Evolutionary conservation across 2,329 filamentous ascomycete species (phyloP), one percentile per base, ranked within the genome.

Genomic region (Xylariaceae sp.): DNA sequence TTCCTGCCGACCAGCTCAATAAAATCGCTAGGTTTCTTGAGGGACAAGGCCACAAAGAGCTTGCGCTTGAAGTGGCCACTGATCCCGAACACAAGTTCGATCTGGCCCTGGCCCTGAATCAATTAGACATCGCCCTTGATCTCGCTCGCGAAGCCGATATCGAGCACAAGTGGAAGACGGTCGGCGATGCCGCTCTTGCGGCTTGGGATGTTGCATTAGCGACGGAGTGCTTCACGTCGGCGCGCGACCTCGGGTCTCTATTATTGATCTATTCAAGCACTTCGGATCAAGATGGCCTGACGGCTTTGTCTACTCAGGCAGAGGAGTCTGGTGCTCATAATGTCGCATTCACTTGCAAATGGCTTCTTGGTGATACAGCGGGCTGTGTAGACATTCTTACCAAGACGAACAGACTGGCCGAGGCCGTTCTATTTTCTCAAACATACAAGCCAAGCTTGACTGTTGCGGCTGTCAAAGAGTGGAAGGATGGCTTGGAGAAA

Each of bases 121-220:
- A 94, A 58, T 82, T 97, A 13, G 82, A 92, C 39, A 89, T 93
- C 65, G 93, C 93, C 1, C 80, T 96, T 3, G 86, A 91, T 54
- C 84, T 97, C 46, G 93, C 94, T 6, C 82, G 86, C 39, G 80
- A 88, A 69, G 88, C 90, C 11, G 88, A 97, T 58, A 89, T 86
- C 1, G 94, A 97, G 69, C 93, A 97, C 74, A 96, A 96, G 74
- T 99, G 94, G 94, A 97, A 97, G 80, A 92, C 85, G 3, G 90
- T 99, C 5, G 94, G 94, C 54, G 94, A 99, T 63, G 89, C 92
- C 1, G 94, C 94, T 1, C 81, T 99, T 39, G 75, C 84, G 10
- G 87, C 78, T 1, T 99, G 93, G 94, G 87, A 99, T 64, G 80
- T 99, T 33, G 78, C 82, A 5, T 82, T 97, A 2, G 94, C 94